These are phyloP conservation scores for Leishmania gerbilli DNA, from an alignment of 208 protist species.

Conservation along the genomic window DNA sequence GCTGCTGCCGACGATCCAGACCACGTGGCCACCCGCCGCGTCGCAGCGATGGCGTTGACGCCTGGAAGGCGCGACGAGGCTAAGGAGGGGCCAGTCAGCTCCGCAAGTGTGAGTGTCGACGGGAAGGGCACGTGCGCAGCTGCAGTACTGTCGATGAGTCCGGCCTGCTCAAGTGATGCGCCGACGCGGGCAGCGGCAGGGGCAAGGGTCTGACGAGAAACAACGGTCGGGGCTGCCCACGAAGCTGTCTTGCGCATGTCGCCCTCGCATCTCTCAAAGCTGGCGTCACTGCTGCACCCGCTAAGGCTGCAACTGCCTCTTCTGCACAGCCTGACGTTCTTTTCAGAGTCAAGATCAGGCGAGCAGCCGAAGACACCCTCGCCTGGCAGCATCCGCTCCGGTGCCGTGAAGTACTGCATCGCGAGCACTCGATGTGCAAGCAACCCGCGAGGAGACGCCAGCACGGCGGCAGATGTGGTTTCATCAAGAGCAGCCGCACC, in stretches of 20 bases:
- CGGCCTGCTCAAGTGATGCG: neutral
- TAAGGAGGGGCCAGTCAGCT: neutral
- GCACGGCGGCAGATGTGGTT: neutral
- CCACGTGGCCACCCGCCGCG: neutral
- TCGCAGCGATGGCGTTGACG: neutral
- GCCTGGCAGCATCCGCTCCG: slow-evolving; percentile 11
- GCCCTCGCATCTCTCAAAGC: neutral
- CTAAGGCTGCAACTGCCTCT: slow-evolving; percentile 1
- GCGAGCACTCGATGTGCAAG: slow-evolving; percentile 11
- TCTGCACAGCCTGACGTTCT: neutral
- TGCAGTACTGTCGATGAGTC: neutral
- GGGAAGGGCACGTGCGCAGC: neutral
- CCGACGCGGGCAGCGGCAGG: slow-evolving; percentile 2
- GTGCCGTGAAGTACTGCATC: slow-evolving; percentile 9
- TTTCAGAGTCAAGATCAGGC: slow-evolving; percentile 13
- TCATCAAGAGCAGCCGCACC: neutral
- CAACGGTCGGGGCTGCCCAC: neutral
- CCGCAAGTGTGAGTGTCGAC: neutral
- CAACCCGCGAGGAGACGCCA: neutral
- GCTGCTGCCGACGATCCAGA: neutral
- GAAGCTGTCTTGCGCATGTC: neutral
- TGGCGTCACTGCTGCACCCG: neutral
- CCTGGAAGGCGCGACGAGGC: neutral
- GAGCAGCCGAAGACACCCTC: slow-evolving; percentile 13
- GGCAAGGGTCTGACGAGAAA: neutral